Percentiles rank a stretch among this genome's conserved stretches.
phyloP scores from a whole-genome alignment of 257 asterid species.

The Echium plantagineum region DNA sequence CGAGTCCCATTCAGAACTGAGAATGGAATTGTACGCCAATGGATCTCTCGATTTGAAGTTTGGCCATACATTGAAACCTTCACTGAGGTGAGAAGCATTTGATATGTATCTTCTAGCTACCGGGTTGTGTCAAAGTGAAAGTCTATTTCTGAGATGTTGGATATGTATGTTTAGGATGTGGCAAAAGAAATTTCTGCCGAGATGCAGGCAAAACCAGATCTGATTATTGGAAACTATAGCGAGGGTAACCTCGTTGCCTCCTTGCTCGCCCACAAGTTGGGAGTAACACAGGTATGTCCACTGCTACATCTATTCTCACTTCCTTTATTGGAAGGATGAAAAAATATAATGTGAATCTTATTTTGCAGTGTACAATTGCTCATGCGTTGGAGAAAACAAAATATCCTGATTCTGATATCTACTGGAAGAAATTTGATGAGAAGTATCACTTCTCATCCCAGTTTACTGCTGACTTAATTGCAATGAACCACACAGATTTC shows the following conservation, averaged over 20 bases:
- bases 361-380: conserved; percentile 12
- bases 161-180: conserved; percentile 43
- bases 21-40: conserved; percentile 15
- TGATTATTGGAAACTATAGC: conserved; percentile 89
- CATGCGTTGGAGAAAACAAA: conserved; percentile 18
- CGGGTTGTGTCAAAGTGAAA: background rate
- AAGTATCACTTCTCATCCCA: conserved; percentile 95
- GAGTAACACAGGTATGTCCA: conserved; percentile 71
- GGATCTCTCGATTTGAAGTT: conserved; percentile 22
- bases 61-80: conserved; percentile 25
- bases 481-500: conserved; percentile 98
- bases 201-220: conserved; percentile 76
- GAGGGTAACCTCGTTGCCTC: conserved; percentile 98
- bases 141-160: background rate
- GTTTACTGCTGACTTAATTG: conserved; percentile 87
- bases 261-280: conserved; percentile 81
- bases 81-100: conserved; percentile 10
- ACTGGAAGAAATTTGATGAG: conserved; percentile 35
- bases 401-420: conserved; percentile 15
- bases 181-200: conserved; percentile 74
- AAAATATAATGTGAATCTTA: background rate
- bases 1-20: conserved; percentile 20
- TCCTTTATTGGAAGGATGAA: background rate
- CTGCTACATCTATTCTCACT: background rate
- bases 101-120: background rate